phyloP scores from a whole-genome alignment of 192 early-diverging fungal genomes.

The Backusella parvicylindrica region DNA sequence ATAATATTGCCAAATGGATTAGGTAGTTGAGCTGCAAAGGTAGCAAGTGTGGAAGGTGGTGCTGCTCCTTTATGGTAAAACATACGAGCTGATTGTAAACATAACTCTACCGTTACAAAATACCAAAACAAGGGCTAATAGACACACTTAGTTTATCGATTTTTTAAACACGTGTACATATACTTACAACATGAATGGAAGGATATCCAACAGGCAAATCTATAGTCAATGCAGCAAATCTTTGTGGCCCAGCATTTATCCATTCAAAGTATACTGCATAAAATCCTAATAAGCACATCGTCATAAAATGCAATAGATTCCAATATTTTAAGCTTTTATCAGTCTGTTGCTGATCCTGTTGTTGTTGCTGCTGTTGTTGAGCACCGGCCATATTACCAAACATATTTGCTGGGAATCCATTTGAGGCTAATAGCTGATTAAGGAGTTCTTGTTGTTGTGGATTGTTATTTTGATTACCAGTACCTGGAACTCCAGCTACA shows the following conservation, averaged over 20 bases:
- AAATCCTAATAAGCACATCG: constrained; percentile 40
- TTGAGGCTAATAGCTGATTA: not conserved
- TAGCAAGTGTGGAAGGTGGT: constrained; percentile 35
- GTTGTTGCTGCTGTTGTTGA: not conserved
- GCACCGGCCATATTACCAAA: constrained; percentile 1
- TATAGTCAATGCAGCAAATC: constrained; percentile 9
- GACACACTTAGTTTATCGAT: no score
- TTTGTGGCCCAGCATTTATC: not conserved
- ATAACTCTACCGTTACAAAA: constrained; percentile 47
- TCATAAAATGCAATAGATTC: constrained; percentile 48
- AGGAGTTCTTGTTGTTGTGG: not conserved
- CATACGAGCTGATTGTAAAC: constrained; percentile 45
- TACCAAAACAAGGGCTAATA: constrained; percentile 57
- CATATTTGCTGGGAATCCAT: constrained; percentile 8
- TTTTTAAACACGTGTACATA: no score
- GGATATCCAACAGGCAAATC: not conserved
- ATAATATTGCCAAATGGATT: constrained; percentile 44
- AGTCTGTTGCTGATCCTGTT: not conserved
- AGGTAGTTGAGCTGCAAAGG: constrained; percentile 44
- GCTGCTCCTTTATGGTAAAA: constrained; percentile 41
- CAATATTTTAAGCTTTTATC: constrained; percentile 33
- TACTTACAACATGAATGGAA: constrained; percentile 16
- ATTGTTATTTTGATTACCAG: constrained; percentile 20
- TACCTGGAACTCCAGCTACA: constrained; percentile 23
- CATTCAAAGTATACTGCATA: constrained; percentile 38